Evolutionary conservation across 768 basidiomycete species (phyloP).

Genomic region (Boletus huronensis): DNA sequence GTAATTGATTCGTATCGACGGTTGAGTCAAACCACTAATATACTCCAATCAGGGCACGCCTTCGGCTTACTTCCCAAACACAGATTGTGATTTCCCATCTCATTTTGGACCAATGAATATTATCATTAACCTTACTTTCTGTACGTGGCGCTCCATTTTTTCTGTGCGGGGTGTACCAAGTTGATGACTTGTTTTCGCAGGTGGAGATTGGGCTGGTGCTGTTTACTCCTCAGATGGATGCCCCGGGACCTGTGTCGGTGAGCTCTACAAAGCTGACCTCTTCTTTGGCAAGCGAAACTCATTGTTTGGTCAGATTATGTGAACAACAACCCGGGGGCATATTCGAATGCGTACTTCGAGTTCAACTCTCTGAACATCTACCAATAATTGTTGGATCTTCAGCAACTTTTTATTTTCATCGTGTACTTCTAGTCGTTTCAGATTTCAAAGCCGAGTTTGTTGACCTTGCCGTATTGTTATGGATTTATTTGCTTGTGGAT

Average conservation of each 20-base stretch:
- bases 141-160: constrained; percentile 7
- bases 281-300: constrained; percentile 6
- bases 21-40: not conserved
- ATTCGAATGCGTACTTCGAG: constrained; percentile 20
- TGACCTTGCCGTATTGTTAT: too few relatives aligned
- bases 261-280: not conserved
- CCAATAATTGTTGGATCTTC: not conserved
- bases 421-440: not conserved
- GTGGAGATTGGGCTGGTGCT: constrained; percentile 31
- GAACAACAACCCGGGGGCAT: constrained; percentile 27
- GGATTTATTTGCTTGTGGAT: not conserved
- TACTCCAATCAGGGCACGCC: constrained; percentile 10
- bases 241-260: constrained; percentile 29
- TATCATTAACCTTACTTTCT: constrained; percentile 20
- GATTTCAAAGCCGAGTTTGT: not conserved
- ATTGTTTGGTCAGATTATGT: constrained; percentile 49
- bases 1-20: constrained; percentile 4
- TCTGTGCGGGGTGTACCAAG: not conserved
- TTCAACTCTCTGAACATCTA: constrained; percentile 26
- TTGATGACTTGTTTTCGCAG: constrained; percentile 4
- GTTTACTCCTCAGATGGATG: constrained; percentile 19
- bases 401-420: not conserved
- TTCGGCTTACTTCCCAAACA: constrained; percentile 13
- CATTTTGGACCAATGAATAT: constrained; percentile 21
- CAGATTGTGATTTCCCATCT: constrained; percentile 11